Evolutionary conservation across 257 asterid species (phyloP).

Genomic region (Nemophila menziesii): DNA sequence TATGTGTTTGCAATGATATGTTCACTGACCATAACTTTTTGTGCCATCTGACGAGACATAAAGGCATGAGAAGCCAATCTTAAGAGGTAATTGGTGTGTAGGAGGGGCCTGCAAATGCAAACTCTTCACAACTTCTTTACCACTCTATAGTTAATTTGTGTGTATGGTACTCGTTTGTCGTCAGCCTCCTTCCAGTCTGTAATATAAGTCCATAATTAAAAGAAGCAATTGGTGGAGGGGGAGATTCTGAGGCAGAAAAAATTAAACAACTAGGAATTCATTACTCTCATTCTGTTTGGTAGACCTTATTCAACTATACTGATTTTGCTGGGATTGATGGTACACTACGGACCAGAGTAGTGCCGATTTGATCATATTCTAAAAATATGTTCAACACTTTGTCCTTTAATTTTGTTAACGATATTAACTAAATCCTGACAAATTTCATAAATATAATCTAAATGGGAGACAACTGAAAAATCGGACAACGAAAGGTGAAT

Average conservation of each 20-base stretch:
- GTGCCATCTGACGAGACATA: constrained; percentile 2
- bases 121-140: background rate
- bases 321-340: too few relatives aligned
- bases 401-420: too few relatives aligned
- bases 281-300: too few relatives aligned
- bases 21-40: background rate
- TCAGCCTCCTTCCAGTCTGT: constrained; percentile 13
- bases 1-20: background rate
- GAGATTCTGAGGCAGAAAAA: background rate
- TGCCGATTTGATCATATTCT: too few relatives aligned
- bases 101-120: background rate
- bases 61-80: constrained; percentile 1
- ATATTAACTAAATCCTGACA: too few relatives aligned
- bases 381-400: too few relatives aligned
- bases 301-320: too few relatives aligned
- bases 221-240: background rate
- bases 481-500: too few relatives aligned
- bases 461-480: too few relatives aligned
- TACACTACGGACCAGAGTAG: too few relatives aligned
- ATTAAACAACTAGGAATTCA: too few relatives aligned
- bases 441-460: too few relatives aligned
- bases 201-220: background rate
- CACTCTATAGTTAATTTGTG: background rate
- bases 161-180: constrained; percentile 8
- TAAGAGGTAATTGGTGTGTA: background rate